Evolutionary conservation across 257 asterid genomes (phyloP), one percentile per base, ranked within the genome.

Genomic region (Ajuga chamaepitys): DNA sequence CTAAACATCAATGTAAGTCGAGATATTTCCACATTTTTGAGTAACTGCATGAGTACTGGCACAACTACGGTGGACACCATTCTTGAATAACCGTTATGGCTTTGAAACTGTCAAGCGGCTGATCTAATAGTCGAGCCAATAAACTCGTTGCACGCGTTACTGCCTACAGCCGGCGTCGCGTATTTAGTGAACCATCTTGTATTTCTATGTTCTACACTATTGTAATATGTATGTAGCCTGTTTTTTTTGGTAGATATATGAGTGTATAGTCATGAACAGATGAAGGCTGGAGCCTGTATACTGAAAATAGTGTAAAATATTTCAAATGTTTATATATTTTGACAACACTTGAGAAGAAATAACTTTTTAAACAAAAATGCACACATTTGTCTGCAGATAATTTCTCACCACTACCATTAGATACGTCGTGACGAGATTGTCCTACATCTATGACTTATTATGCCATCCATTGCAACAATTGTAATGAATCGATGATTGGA

Each of bases 241-340:
- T 20, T 18, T 3, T 62, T 32, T 48, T 30, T 5, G 37, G 62
- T 45, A 69, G 65, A 59, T 75, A 62, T 63, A 44, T 30, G 58
- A 42, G 9, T 67, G 64, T 71, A 71, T 18, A 61, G 16, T 21
- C 32, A 13, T 54, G 24, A 2, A 6, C 44, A 16, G 46, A 24
- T 65, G 7, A 60, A 58, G 58, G 56, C 42, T 42, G 58, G 51
- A 62, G 3, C 21, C 24, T 24, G 20, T 42, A 34, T 45, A 62
- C 38, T 35, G 18, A 46, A 42, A 30, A 54, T 28, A 67, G 38
- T 42, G 34, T 51, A 35, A 41, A 42, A 22, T 66, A 16, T 35
- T 24, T 44, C 26, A 10, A 18, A 26, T 40, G 18, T 66, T 66
- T 0, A 18, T 52, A 26, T 22, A 22, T 61, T 35, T 22, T 51